These are phyloP conservation scores for Cyamopsis tetragonoloba DNA, from an alignment of 306 rosid genomes.

Conservation along the genomic window DNA sequence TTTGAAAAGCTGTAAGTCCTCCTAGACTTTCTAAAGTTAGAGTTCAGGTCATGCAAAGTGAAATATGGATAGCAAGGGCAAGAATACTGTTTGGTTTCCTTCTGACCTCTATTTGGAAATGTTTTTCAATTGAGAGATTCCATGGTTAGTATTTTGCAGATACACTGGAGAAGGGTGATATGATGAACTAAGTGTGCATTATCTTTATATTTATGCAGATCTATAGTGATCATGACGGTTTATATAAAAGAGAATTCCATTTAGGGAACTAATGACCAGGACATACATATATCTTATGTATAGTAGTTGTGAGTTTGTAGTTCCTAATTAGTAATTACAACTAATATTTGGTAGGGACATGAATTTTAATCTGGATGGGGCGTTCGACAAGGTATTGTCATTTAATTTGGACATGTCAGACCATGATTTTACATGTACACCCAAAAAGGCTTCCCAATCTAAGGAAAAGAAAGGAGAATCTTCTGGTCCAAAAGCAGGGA, in stretches of 20 bases:
- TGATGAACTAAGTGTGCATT: conserved; percentile 4
- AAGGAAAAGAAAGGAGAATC: conserved; percentile 49
- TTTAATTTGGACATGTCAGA: conserved; percentile 90
- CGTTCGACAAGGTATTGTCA: conserved; percentile 67
- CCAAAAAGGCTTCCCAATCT: conserved; percentile 48
- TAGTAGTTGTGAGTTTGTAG: conserved; percentile 19
- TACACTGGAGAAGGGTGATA: conserved; percentile 20
- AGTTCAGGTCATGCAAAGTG: conserved; percentile 9
- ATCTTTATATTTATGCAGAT: conserved; percentile 11
- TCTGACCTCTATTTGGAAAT: conserved; percentile 12
- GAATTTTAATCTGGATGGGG: conserved; percentile 78
- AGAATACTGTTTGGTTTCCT: conserved; percentile 11
- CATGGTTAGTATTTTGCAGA: not conserved
- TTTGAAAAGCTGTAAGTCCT: conserved; percentile 73
- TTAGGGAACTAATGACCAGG: not conserved
- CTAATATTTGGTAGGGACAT: conserved; percentile 56
- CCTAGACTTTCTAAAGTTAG: not conserved
- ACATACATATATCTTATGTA: conserved; percentile 15
- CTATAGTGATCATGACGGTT: not conserved
- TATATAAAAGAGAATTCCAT: not conserved
- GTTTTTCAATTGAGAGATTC: not conserved
- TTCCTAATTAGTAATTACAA: conserved; percentile 22
- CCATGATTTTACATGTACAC: conserved; percentile 65
- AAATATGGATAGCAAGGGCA: conserved; percentile 10
- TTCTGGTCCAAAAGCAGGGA: conserved; percentile 52